Percentiles rank a stretch among this genome's conserved stretches.
Conservation (phyloP, 1,139 yeast genomes). For the Lodderomyces beijingensis region DNA sequence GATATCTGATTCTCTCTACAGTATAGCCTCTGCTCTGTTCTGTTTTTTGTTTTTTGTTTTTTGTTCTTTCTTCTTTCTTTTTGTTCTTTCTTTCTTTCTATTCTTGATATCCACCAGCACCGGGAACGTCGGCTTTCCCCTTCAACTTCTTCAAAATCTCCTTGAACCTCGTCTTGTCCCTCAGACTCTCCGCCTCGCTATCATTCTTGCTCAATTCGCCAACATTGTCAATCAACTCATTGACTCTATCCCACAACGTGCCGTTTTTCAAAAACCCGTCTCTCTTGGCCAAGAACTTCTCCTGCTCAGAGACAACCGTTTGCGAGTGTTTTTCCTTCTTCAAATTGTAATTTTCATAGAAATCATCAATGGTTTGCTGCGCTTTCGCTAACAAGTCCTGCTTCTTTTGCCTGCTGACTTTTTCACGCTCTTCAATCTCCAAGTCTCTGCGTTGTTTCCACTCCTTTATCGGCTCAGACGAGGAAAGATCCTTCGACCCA, state of each 20-base stretch:
- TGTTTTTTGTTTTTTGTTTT: background rate
- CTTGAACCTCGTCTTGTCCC: constrained; percentile 71
- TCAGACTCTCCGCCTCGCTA: constrained; percentile 25
- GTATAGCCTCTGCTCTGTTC: too few species aligned
- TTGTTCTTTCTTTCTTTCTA: background rate
- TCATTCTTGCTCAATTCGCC: constrained; percentile 24
- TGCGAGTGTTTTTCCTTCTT: constrained; percentile 74
- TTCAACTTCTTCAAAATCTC: constrained; percentile 60
- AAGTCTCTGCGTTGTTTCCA: constrained; percentile 85
- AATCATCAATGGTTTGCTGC: constrained; percentile 83
- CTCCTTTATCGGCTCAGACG: constrained; percentile 57
- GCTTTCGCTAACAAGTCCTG: constrained; percentile 73
- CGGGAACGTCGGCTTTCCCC: constrained; percentile 72
- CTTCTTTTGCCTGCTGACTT: constrained; percentile 61
- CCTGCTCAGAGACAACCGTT: constrained; percentile 63
- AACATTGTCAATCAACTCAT: constrained; percentile 42
- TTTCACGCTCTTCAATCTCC: constrained; percentile 82
- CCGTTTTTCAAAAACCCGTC: constrained; percentile 74
- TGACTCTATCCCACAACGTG: constrained; percentile 86
- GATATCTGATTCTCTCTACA: too few species aligned
- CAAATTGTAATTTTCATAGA: constrained; percentile 86
- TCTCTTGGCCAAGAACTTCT: constrained; percentile 67
- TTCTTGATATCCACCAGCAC: constrained; percentile 38
- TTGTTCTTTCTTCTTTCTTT: background rate
- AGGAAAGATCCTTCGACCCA: constrained; percentile 26